Conservation (phyloP, 2,329 filamentous ascomycete species). For the Ploettnerulaceae sp. region DNA sequence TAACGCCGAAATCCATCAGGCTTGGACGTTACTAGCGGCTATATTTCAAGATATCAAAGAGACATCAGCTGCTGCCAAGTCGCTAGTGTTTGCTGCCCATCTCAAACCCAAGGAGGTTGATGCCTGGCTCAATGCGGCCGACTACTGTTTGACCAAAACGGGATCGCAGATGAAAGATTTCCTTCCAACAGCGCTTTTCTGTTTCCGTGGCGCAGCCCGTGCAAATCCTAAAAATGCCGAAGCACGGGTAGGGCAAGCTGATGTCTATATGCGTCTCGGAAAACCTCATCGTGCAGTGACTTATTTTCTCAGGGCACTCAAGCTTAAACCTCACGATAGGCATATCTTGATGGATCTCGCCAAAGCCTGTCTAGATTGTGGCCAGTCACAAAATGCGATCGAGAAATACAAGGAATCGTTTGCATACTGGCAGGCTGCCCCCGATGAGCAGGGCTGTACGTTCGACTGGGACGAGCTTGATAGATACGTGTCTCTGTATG, state of each 20-base stretch:
- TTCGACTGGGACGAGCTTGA: slow-evolving; percentile 73
- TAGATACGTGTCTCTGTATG: slow-evolving; percentile 78
- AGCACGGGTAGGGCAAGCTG: slow-evolving; percentile 3
- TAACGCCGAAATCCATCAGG: slow-evolving; percentile 61
- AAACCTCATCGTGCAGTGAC: not conserved
- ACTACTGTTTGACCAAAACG: slow-evolving; percentile 9
- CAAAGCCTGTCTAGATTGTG: slow-evolving; percentile 33
- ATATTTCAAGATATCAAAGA: slow-evolving; percentile 58
- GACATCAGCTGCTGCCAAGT: slow-evolving; percentile 51
- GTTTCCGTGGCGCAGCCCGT: not conserved
- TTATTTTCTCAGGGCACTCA: slow-evolving; percentile 3
- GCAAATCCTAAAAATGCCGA: not conserved
- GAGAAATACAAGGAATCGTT: slow-evolving; percentile 34
- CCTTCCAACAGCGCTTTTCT: not conserved
- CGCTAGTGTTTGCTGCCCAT: slow-evolving; percentile 58
- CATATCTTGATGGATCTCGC: slow-evolving; percentile 38
- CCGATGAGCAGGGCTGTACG: slow-evolving; percentile 8
- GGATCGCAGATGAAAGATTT: slow-evolving; percentile 4
- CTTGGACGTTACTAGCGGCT: slow-evolving; percentile 58
- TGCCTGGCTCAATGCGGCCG: slow-evolving; percentile 48
- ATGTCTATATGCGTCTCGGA: not conserved
- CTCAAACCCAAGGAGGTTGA: slow-evolving; percentile 55
- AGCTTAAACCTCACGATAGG: slow-evolving; percentile 34
- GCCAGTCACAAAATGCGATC: slow-evolving; percentile 32
- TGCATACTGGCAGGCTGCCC: slow-evolving; percentile 23